A percentile compares a stretch with the other conserved stretches of the same genome.
phyloP scores from a whole-genome alignment of 164 flowering plant genomes.

The Akebia trifoliata region DNA sequence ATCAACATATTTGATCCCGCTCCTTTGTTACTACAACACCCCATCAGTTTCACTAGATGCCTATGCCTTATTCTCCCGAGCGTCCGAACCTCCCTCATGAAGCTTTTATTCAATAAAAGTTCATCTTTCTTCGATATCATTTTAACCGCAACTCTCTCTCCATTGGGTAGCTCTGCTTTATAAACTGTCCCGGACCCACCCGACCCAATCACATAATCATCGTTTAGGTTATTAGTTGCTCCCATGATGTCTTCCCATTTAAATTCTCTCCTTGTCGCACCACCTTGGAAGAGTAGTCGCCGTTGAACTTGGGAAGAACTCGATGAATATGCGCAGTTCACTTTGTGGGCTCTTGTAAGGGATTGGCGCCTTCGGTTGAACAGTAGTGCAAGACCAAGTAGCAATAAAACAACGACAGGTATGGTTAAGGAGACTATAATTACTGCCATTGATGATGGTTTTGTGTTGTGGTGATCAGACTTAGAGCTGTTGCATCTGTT shows the following conservation, averaged over 20 bases:
- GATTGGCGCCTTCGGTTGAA: slow-evolving; percentile 32
- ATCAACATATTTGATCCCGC: slow-evolving; percentile 58
- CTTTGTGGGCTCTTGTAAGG: slow-evolving; percentile 25
- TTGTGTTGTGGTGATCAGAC: slow-evolving; percentile 14
- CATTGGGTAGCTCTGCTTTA: slow-evolving; percentile 59
- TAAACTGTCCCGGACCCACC: slow-evolving; percentile 92
- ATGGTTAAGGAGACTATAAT: slow-evolving; percentile 50
- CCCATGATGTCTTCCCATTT: slow-evolving; percentile 87
- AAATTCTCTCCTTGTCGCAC: slow-evolving; percentile 41
- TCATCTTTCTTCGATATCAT: slow-evolving; percentile 69
- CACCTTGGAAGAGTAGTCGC: slow-evolving; percentile 40
- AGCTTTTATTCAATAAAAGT: slow-evolving; percentile 55
- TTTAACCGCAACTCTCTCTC: slow-evolving; percentile 87
- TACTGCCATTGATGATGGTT: slow-evolving; percentile 32
- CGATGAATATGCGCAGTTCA: slow-evolving; percentile 46
- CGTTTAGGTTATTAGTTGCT: slow-evolving; percentile 74
- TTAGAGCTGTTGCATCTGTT: slow-evolving; percentile 23
- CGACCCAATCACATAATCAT: slow-evolving; percentile 72
- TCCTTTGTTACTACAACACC: slow-evolving; percentile 55
- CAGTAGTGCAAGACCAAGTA: slow-evolving; percentile 36
- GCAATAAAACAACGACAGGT: slow-evolving; percentile 36
- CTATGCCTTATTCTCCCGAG: slow-evolving; percentile 92
- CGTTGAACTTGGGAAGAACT: slow-evolving; percentile 57
- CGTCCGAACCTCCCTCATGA: slow-evolving; percentile 74
- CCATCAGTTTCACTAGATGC: slow-evolving; percentile 81